Conservation (phyloP, 2,329 filamentous ascomycete genomes). For the Apiospora rasikravindrae region DNA sequence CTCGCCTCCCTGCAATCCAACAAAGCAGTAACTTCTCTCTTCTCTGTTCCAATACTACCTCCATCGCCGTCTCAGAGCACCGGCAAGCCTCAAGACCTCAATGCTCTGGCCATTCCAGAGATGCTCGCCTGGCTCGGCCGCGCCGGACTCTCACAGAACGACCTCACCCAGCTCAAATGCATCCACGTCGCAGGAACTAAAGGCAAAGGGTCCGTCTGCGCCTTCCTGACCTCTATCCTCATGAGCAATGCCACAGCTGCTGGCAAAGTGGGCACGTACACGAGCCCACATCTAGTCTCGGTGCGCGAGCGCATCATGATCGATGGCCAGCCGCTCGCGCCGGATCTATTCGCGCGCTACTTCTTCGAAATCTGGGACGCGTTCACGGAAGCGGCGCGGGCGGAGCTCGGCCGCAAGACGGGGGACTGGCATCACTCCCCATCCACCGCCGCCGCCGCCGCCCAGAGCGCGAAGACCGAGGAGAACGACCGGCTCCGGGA, state of each 20-base stretch:
- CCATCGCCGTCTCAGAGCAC: conserved; percentile 43
- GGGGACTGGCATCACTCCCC: background rate
- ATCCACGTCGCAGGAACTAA: conserved; percentile 94
- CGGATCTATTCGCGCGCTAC: conserved; percentile 72
- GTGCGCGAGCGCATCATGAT: conserved; percentile 86
- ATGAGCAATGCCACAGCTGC: conserved; percentile 43
- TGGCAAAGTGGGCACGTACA: conserved; percentile 73
- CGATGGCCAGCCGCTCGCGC: conserved; percentile 71
- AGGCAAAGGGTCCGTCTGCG: conserved; percentile 88
- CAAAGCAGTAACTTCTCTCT: conserved; percentile 64
- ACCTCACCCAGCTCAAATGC: conserved; percentile 51
- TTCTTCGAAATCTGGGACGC: conserved; percentile 86
- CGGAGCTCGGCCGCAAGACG: conserved; percentile 13
- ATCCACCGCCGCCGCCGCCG: background rate
- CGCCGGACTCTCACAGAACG: conserved; percentile 69
- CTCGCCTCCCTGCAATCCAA: conserved; percentile 83
- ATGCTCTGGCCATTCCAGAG: conserved; percentile 78
- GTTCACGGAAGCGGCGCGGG: conserved; percentile 35
- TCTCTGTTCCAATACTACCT: conserved; percentile 41
- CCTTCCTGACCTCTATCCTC: conserved; percentile 83
- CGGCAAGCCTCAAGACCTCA: conserved; percentile 53
- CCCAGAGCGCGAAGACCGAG: background rate
- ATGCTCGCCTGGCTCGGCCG: conserved; percentile 79
- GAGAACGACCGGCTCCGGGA: conserved; percentile 47
- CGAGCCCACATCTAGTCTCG: conserved; percentile 82